phyloP scores from a whole-genome alignment of 371 early-diverging fungal genomes.

The Mucor circinelloides region DNA sequence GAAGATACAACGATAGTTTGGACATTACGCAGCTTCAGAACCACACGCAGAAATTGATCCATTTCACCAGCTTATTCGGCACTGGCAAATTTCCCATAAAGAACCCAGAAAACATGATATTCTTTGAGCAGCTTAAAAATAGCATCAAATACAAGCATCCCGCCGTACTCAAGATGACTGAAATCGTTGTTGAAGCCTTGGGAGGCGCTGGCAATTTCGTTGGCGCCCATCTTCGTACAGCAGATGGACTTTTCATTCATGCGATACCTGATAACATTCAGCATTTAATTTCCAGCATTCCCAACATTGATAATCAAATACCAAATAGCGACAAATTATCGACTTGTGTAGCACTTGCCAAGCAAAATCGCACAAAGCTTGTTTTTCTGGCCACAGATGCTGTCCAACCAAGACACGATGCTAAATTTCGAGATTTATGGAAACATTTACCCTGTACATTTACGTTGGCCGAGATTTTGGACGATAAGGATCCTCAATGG shows the following conservation, averaged over 20 bases:
- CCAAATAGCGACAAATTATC: neutral
- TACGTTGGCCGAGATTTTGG: slow-evolving; percentile 52
- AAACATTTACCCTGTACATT: slow-evolving; percentile 60
- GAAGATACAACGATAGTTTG: slow-evolving; percentile 45
- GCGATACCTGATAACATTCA: slow-evolving; percentile 42
- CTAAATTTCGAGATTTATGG: slow-evolving; percentile 38
- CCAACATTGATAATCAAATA: neutral
- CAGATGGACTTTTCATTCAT: slow-evolving; percentile 59
- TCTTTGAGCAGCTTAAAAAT: slow-evolving; percentile 36
- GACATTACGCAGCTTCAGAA: slow-evolving; percentile 38
- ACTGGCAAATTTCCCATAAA: slow-evolving; percentile 50
- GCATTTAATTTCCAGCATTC: slow-evolving; percentile 24
- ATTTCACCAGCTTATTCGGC: slow-evolving; percentile 53
- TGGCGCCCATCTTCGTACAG: slow-evolving; percentile 57
- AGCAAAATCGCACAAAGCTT: slow-evolving; percentile 26
- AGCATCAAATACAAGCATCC: slow-evolving; percentile 51
- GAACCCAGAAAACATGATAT: slow-evolving; percentile 39
- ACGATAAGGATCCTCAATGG: slow-evolving; percentile 20
- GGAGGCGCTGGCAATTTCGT: slow-evolving; percentile 60
- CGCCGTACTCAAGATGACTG: slow-evolving; percentile 46
- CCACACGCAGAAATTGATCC: slow-evolving; percentile 39
- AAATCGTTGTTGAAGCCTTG: slow-evolving; percentile 44
- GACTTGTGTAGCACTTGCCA: slow-evolving; percentile 28
- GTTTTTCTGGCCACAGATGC: slow-evolving; percentile 67
- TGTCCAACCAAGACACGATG: slow-evolving; percentile 42